Percentiles rank a stretch among this genome's conserved stretches.
These are phyloP conservation scores for Pythium dissotocum DNA, from an alignment of 352 stramenopile species.

Conservation along the genomic window DNA sequence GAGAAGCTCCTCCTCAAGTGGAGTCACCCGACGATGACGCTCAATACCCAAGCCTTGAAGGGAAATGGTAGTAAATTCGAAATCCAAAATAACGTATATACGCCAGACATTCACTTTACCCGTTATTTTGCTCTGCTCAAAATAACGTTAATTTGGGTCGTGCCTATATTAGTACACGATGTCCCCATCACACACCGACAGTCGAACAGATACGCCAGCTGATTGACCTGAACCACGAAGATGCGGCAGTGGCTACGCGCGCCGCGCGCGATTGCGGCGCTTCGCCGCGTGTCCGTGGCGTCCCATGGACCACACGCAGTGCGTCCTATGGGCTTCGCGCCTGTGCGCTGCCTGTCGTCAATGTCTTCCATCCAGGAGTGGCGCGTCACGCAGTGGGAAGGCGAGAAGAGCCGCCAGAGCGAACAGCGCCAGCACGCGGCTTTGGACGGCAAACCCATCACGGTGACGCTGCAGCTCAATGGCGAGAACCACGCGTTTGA, in stretches of 20 bases:
- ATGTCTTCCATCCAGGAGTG: conserved; percentile 43
- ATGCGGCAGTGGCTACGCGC: conserved; percentile 20
- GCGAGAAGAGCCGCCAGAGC: conserved; percentile 55
- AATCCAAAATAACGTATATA: background rate
- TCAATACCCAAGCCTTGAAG: background rate
- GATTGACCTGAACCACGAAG: background rate
- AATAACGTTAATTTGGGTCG: background rate
- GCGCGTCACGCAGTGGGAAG: conserved; percentile 52
- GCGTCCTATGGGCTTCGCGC: background rate
- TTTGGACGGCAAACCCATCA: conserved; percentile 35
- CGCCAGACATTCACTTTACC: background rate
- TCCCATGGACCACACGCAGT: background rate
- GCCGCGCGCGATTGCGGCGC: conserved; percentile 11
- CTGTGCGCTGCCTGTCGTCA: conserved; percentile 12
- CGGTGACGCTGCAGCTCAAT: conserved; percentile 42
- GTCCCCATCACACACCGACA: conserved; percentile 11
- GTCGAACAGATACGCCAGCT: background rate
- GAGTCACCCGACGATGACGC: background rate
- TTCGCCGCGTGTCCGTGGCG: conserved; percentile 9
- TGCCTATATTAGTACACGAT: conserved; percentile 10
- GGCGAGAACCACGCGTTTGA: conserved; percentile 39
- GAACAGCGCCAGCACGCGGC: conserved; percentile 20
- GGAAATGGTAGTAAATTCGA: background rate
- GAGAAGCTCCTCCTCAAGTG: conserved; percentile 2
- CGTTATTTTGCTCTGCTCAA: conserved; percentile 5